Conservation (phyloP, 2,329 filamentous ascomycete genomes). For the Diaporthe citriasiana region DNA sequence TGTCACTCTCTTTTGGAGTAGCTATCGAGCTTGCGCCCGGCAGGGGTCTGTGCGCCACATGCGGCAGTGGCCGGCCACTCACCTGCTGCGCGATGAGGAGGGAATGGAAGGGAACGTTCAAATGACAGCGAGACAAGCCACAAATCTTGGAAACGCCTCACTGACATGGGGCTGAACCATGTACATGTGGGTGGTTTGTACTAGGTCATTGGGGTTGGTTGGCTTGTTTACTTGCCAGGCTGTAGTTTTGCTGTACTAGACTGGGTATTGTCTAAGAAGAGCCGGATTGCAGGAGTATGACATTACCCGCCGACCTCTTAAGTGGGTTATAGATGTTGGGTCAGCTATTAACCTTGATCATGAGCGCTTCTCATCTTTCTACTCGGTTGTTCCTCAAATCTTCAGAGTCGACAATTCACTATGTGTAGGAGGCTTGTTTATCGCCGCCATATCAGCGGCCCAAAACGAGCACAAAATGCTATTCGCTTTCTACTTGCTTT, state of each 20-base stretch:
- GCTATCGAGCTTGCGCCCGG: neutral
- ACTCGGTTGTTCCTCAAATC: neutral
- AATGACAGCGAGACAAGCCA: slow-evolving; percentile 1
- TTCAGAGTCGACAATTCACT: too few species aligned
- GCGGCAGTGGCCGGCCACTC: neutral
- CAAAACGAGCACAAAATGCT: slow-evolving; percentile 26
- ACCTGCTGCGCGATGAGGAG: neutral
- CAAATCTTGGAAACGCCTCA: slow-evolving; percentile 30
- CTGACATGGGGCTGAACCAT: neutral
- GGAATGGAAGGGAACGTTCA: too few species aligned
- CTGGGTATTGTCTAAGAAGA: neutral
- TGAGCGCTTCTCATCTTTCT: neutral
- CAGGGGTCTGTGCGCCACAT: slow-evolving; percentile 11
- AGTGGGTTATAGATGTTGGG: neutral
- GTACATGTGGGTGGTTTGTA: neutral
- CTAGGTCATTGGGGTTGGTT: neutral
- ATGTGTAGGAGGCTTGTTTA: neutral
- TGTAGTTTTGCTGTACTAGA: neutral
- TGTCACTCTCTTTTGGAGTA: slow-evolving; percentile 31
- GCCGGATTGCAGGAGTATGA: neutral
- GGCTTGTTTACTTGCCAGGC: slow-evolving; percentile 8
- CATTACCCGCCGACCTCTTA: neutral
- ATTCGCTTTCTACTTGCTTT: slow-evolving; percentile 38
- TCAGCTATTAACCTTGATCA: neutral
- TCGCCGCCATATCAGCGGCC: neutral